Percentiles rank a stretch among this genome's conserved stretches.
Evolutionary conservation across 1,284 basidiomycete species (phyloP).

Genomic region (Schizophyllum amplum): DNA sequence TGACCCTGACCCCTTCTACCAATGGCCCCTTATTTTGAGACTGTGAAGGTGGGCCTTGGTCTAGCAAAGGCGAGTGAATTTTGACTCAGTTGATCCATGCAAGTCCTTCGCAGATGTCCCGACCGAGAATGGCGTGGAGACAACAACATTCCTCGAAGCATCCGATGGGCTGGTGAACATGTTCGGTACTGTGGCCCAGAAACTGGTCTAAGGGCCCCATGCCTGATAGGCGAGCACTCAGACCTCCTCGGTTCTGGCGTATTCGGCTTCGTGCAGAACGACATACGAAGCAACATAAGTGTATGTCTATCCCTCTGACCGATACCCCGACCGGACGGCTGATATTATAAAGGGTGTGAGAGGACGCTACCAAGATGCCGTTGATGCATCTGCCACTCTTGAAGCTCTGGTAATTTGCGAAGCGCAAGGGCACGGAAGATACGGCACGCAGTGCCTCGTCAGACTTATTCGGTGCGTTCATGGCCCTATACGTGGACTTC

Average conservation of each 20-base stretch:
- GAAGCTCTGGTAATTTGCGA: conserved; percentile 69
- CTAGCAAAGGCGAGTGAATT: not conserved
- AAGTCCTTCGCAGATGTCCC: conserved; percentile 90
- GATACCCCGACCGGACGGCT: conserved; percentile 2
- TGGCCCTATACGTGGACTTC: conserved; percentile 12
- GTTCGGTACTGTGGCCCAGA: conserved; percentile 55
- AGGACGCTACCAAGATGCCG: conserved; percentile 49
- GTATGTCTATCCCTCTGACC: conserved; percentile 35
- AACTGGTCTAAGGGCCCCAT: conserved; percentile 7
- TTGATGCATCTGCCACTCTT: conserved; percentile 60
- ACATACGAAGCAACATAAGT: conserved; percentile 83
- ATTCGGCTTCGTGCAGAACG: conserved; percentile 86
- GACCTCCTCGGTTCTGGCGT: conserved; percentile 85
- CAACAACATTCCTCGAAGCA: conserved; percentile 77
- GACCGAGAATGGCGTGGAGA: conserved; percentile 76
- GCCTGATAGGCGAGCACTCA: conserved; percentile 20
- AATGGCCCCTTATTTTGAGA: conserved; percentile 71
- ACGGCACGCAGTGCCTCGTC: conserved; percentile 58
- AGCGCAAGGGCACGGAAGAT: conserved; percentile 28
- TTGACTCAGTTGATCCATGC: not conserved
- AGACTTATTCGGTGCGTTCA: conserved; percentile 68
- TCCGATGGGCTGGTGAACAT: conserved; percentile 86
- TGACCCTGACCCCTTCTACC: not conserved
- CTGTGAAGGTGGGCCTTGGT: conserved; percentile 49
- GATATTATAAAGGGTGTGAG: conserved; percentile 64